Conservation (phyloP, 2,329 filamentous ascomycete genomes). For the Albifimbria verrucaria region DNA sequence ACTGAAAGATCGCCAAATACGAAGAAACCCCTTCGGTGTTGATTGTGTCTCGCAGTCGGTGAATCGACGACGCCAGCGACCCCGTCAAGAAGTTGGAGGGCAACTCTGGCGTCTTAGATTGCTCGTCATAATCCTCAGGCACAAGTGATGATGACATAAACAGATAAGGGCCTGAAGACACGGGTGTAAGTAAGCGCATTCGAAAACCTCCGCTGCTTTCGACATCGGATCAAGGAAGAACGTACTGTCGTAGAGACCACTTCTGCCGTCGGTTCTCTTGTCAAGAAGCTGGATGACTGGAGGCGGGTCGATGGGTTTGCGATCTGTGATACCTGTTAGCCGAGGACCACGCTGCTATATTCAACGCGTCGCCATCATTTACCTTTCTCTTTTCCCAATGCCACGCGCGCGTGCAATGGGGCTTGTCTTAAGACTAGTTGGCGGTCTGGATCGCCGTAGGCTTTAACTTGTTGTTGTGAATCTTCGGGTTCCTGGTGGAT, state of each 20-base stretch:
- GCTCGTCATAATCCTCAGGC: constrained; percentile 37
- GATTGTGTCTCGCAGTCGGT: constrained; percentile 74
- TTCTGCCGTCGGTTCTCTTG: constrained; percentile 14
- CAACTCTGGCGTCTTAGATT: constrained; percentile 25
- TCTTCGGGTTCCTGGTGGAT: background rate
- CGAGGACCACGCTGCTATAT: too few relatives aligned
- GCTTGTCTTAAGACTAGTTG: constrained; percentile 15
- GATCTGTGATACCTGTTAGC: too few relatives aligned
- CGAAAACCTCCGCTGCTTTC: too few relatives aligned
- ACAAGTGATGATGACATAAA: constrained; percentile 45
- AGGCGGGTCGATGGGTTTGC: constrained; percentile 85
- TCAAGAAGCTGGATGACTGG: constrained; percentile 70
- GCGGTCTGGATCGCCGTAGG: constrained; percentile 14
- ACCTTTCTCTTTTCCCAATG: constrained; percentile 75
- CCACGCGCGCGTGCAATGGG: constrained; percentile 56
- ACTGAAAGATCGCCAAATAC: constrained; percentile 88
- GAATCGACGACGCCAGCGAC: constrained; percentile 74
- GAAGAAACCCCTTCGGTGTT: constrained; percentile 83
- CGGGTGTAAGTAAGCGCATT: too few relatives aligned
- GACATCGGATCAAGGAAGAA: too few relatives aligned
- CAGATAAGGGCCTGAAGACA: constrained; percentile 44
- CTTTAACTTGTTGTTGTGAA: constrained; percentile 10
- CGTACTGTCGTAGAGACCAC: constrained; percentile 20
- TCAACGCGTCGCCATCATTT: constrained; percentile 2
- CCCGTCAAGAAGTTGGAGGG: constrained; percentile 59